Conservation (phyloP, 108 stramenopile genomes). For the Fistulifera solaris region DNA sequence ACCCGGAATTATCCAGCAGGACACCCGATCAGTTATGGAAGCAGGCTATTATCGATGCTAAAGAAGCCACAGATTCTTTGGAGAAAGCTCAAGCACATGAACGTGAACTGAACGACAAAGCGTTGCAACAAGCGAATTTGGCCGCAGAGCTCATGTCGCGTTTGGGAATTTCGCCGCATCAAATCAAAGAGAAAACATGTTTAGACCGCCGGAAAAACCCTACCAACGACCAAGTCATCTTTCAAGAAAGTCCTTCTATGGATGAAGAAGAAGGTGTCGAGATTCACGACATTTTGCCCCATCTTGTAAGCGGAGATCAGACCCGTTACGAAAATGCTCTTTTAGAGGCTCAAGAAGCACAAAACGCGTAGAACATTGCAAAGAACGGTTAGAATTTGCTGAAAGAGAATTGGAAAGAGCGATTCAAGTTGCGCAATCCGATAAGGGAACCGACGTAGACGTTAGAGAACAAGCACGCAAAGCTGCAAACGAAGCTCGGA, state of each 20-base stretch:
- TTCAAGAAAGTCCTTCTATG: constrained; percentile 4
- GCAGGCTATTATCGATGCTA: constrained; percentile 22
- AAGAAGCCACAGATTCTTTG: constrained; percentile 23
- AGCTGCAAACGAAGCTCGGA: constrained; percentile 46
- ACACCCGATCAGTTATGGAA: constrained; percentile 7
- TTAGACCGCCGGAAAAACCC: neutral
- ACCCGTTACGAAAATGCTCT: constrained; percentile 29
- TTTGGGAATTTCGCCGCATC: too few species aligned
- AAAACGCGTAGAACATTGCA: constrained; percentile 37
- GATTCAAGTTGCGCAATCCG: constrained; percentile 30
- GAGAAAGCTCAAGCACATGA: constrained; percentile 27
- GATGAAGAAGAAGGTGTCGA: constrained; percentile 42
- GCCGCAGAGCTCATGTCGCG: constrained; percentile 10
- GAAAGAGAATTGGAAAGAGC: constrained; percentile 45
- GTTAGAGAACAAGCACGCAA: constrained; percentile 39
- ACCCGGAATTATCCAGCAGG: neutral
- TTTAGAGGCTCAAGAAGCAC: constrained; percentile 43
- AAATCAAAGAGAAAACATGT: too few species aligned
- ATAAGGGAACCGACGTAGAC: constrained; percentile 26
- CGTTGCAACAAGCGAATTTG: constrained; percentile 20
- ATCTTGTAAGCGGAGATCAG: constrained; percentile 43
- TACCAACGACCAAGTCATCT: neutral
- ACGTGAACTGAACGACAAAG: constrained; percentile 31
- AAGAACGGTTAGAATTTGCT: constrained; percentile 32
- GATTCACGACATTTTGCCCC: constrained; percentile 52